Conservation (phyloP, 139 green algal species). For the Trebouxia sp. region DNA sequence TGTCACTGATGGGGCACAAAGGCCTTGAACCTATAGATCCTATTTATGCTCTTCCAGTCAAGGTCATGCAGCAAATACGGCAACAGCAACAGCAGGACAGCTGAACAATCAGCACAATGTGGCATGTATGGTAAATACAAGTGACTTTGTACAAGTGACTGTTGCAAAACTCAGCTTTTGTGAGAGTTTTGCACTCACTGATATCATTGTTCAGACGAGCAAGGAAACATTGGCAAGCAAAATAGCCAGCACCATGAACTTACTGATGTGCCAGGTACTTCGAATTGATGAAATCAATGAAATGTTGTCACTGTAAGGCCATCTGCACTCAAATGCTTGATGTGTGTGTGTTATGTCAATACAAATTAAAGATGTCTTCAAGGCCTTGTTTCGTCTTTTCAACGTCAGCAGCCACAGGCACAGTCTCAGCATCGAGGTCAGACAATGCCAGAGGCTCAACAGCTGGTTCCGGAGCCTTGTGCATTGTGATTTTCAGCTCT, state of each 20-base stretch:
- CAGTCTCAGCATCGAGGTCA: background rate
- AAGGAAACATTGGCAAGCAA: no score
- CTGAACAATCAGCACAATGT: background rate
- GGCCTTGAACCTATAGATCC: slow-evolving; percentile 82
- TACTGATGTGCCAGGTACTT: no score
- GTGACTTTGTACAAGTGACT: no score
- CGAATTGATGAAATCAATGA: no score
- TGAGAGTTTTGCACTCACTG: no score
- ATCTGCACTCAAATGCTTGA: no score
- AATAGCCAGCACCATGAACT: no score
- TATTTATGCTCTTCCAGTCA: slow-evolving; percentile 82
- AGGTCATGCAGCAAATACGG: slow-evolving; percentile 5
- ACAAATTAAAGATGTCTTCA: slow-evolving; percentile 76
- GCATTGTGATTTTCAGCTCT: slow-evolving; percentile 52
- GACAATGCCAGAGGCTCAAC: background rate
- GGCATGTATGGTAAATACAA: no score
- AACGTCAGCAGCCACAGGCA: slow-evolving; percentile 35
- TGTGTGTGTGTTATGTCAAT: slow-evolving; percentile 9
- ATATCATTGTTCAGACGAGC: no score
- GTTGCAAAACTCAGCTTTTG: no score
- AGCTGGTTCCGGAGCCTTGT: slow-evolving; percentile 31
- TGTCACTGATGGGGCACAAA: slow-evolving; percentile 83
- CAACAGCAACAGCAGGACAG: background rate
- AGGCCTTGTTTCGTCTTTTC: slow-evolving; percentile 53
- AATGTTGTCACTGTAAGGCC: no score